These are phyloP conservation scores for Xerocomellus amylosporus DNA, from an alignment of 768 basidiomycete species.

Conservation along the genomic window DNA sequence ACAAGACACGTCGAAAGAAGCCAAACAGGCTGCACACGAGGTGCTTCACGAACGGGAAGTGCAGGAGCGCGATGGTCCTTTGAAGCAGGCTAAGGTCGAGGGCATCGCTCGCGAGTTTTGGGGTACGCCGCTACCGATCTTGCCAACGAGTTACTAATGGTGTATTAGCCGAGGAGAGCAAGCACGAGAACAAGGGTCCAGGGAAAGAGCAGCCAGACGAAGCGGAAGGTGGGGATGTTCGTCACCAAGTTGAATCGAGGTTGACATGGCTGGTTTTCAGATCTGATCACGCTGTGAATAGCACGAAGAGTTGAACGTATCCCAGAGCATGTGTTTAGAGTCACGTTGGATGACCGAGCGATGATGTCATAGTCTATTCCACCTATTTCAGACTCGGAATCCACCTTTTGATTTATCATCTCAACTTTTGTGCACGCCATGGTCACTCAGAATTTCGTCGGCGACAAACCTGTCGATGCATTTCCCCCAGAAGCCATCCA, in stretches of 20 bases:
- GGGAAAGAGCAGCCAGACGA: neutral
- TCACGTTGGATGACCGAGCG: neutral
- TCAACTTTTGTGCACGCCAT: constrained; percentile 1
- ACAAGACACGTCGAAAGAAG: neutral
- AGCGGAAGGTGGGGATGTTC: neutral
- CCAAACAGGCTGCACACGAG: neutral
- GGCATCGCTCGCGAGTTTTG: neutral
- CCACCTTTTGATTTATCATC: neutral
- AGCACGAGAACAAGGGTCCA: neutral
- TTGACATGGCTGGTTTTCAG: neutral
- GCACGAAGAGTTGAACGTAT: neutral
- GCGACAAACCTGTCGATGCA: constrained; percentile 25
- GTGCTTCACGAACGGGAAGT: neutral
- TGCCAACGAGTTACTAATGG: neutral
- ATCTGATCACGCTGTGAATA: neutral
- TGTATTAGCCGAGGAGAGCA: neutral
- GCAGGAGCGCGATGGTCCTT: neutral
- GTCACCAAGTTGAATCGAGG: neutral
- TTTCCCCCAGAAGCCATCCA: constrained; percentile 18
- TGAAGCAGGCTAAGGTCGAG: neutral
- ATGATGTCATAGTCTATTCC: constrained; percentile 13
- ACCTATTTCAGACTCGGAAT: neutral
- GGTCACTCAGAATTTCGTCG: constrained; percentile 27
- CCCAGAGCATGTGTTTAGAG: no score
- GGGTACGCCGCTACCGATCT: neutral